Conservation (phyloP, 495 filamentous ascomycete genomes). For the Geoglossum glabrum region DNA sequence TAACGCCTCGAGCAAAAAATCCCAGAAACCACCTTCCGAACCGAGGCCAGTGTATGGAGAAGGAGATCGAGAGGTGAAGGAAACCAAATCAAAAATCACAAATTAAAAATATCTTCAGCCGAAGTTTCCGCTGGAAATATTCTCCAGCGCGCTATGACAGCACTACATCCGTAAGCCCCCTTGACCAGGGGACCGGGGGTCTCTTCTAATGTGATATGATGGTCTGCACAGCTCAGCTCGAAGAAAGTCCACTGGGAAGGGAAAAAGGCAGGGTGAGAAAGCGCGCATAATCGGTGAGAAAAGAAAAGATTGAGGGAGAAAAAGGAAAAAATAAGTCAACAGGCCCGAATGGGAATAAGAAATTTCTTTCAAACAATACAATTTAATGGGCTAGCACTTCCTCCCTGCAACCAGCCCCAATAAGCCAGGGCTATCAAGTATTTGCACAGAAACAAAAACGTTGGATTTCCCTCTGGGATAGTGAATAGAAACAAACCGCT, state of each 20-base stretch:
- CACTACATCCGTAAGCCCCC: constrained; percentile 3
- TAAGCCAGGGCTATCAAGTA: background rate
- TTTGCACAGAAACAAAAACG: background rate
- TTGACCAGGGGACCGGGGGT: constrained; percentile 8
- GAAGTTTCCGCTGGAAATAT: background rate
- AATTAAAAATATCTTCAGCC: background rate
- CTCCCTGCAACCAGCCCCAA: background rate
- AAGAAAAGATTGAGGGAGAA: constrained; percentile 2
- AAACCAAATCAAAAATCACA: background rate
- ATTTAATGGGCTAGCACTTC: background rate
- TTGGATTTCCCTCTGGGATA: background rate
- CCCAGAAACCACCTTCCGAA: background rate
- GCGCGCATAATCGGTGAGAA: constrained; percentile 2
- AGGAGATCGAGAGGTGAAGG: background rate
- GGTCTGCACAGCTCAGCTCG: background rate
- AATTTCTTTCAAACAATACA: background rate
- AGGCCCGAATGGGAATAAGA: background rate
- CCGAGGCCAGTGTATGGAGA: background rate
- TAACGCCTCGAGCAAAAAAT: background rate
- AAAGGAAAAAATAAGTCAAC: constrained; percentile 1
- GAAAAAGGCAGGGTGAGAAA: background rate
- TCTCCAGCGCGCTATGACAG: constrained; percentile 10
- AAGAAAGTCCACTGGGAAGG: background rate
- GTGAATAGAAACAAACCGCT: background rate
- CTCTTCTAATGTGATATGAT: background rate